phyloP scores from a whole-genome alignment of 2,329 filamentous ascomycete genomes.

The Zasmidium citrigriseum region DNA sequence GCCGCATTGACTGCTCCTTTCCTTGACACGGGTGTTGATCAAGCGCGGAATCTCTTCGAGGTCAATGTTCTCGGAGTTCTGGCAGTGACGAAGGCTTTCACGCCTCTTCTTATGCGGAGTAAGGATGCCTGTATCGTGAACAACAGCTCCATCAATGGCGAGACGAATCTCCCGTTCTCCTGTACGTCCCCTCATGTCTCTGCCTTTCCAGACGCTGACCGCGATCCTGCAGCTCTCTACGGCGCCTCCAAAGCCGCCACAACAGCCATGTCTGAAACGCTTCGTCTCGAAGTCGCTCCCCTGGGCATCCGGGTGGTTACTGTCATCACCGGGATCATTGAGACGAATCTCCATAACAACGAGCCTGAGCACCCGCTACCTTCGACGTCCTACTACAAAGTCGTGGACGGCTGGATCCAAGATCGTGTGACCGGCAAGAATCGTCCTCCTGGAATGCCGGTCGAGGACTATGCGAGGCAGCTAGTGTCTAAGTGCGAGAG shows the following conservation, averaged over 20 bases:
- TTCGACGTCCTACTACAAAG: slow-evolving; percentile 8
- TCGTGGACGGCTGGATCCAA: slow-evolving; percentile 11
- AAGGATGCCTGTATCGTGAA: slow-evolving; percentile 9
- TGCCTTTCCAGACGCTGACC: too few relatives aligned
- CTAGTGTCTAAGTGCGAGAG: slow-evolving; percentile 14
- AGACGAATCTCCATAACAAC: slow-evolving; percentile 20
- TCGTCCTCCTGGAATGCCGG: slow-evolving; percentile 16
- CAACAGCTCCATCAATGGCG: slow-evolving; percentile 18
- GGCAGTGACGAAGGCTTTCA: slow-evolving; percentile 40
- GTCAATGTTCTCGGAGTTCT: slow-evolving; percentile 52
- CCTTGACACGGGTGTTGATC: slow-evolving; percentile 1
- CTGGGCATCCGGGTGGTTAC: slow-evolving; percentile 29
- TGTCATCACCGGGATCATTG: slow-evolving; percentile 22
- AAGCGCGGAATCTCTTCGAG: slow-evolving; percentile 35
- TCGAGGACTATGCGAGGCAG: slow-evolving; percentile 15
- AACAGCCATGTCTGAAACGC: slow-evolving; percentile 23
- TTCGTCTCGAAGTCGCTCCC: slow-evolving; percentile 27
- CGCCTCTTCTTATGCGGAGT: slow-evolving; percentile 43
- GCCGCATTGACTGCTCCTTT: slow-evolving; percentile 1
- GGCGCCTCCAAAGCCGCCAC: slow-evolving; percentile 28
- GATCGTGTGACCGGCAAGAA: slow-evolving; percentile 17
- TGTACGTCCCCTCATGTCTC: not conserved
- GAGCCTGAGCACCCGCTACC: slow-evolving; percentile 12
- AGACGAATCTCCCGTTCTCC: slow-evolving; percentile 15
- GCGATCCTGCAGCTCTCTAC: slow-evolving; percentile 24